phyloP scores from a whole-genome alignment of 345 rosid species.

The Limnanthes douglasii region DNA sequence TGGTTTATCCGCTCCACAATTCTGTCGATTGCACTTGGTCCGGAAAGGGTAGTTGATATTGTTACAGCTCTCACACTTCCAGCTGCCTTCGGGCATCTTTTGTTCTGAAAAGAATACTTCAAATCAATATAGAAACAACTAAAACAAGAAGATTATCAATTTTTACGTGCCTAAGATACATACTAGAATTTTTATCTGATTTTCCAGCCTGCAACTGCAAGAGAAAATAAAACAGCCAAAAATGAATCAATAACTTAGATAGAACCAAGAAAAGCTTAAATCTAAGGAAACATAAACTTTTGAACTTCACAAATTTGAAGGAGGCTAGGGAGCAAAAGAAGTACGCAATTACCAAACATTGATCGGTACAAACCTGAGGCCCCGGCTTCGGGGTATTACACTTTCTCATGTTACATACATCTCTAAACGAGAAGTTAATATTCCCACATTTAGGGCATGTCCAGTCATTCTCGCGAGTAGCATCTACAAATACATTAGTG shows the following conservation, averaged over 20 bases:
- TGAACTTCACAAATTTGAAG: too few relatives aligned
- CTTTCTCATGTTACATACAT: conserved; percentile 96
- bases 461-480: conserved; percentile 90
- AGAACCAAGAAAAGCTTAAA: not conserved
- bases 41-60: conserved; percentile 96
- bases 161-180: conserved; percentile 15
- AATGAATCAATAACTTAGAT: conserved; percentile 1
- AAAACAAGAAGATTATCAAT: conserved; percentile 5
- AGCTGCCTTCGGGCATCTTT: conserved; percentile 97
- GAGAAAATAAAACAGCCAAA: conserved; percentile 7
- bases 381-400: conserved; percentile 98
- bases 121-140: conserved; percentile 9
- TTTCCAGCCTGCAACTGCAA: conserved; percentile 47
- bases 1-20: conserved; percentile 96
- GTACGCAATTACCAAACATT: not conserved
- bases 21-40: conserved; percentile 91
- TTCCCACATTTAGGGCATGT: conserved; percentile 97
- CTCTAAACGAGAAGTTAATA: conserved; percentile 87
- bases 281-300: too few relatives aligned
- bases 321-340: conserved; percentile 3
- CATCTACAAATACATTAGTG: conserved; percentile 27
- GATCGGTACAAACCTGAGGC: conserved; percentile 53
- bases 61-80: conserved; percentile 96
- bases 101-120: conserved; percentile 38
- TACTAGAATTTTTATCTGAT: conserved; percentile 69